Evolutionary conservation across 352 stramenopile genomes (phyloP).

Genomic region (Globisporangium nunn): DNA sequence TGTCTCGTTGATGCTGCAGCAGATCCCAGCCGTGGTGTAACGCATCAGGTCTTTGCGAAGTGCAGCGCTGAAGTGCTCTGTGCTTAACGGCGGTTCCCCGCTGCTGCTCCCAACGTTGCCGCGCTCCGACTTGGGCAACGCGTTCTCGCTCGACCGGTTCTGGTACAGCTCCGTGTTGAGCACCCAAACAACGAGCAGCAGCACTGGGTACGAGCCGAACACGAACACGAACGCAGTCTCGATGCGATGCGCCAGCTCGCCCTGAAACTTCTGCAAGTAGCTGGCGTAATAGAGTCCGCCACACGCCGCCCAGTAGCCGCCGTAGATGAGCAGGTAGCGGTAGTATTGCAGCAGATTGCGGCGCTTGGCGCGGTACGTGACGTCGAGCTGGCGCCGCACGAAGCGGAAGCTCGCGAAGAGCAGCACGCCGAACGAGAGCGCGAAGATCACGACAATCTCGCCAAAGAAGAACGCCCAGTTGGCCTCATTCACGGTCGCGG

Average conservation of each 20-base stretch:
- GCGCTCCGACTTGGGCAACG: conserved; percentile 45
- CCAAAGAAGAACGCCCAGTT: conserved; percentile 69
- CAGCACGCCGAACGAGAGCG: conserved; percentile 59
- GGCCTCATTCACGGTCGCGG: conserved; percentile 38
- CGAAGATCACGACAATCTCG: conserved; percentile 38
- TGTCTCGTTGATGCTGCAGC: conserved; percentile 65
- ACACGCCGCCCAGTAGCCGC: conserved; percentile 59
- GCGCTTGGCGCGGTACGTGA: conserved; percentile 79
- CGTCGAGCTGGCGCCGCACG: conserved; percentile 71
- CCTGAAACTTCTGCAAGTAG: conserved; percentile 60
- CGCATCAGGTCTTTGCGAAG: conserved; percentile 81
- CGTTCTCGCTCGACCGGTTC: conserved; percentile 67
- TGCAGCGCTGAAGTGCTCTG: conserved; percentile 75
- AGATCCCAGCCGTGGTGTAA: conserved; percentile 80
- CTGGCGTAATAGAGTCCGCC: conserved; percentile 65
- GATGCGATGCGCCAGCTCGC: conserved; percentile 42
- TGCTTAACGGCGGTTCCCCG: conserved; percentile 13
- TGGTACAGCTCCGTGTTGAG: conserved; percentile 82
- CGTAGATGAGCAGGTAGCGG: conserved; percentile 74
- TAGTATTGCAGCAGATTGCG: conserved; percentile 84
- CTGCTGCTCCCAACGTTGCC: conserved; percentile 24
- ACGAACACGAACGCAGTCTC: conserved; percentile 59
- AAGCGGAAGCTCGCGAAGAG: conserved; percentile 84
- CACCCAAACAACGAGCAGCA: conserved; percentile 71
- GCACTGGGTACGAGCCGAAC: conserved; percentile 63